These are phyloP conservation scores for Ceratocystis destructans DNA, from an alignment of 2,329 filamentous ascomycete species.

Conservation along the genomic window DNA sequence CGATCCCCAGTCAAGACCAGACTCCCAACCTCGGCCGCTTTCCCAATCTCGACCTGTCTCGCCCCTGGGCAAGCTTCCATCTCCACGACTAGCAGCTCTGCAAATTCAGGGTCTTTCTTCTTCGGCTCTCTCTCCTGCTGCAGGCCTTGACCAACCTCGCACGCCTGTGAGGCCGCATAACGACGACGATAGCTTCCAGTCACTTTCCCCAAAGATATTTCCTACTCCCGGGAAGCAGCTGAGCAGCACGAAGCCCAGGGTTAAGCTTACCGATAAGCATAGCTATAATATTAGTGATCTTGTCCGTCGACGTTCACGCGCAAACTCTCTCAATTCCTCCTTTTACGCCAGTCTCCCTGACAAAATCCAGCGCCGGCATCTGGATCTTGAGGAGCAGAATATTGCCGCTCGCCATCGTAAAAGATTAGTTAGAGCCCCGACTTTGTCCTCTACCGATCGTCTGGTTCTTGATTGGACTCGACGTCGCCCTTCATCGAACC, in stretches of 20 bases:
- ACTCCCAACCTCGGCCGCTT: neutral
- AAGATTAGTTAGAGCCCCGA: neutral
- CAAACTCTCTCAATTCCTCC: conserved; percentile 43
- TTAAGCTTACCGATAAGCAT: neutral
- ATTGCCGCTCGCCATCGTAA: conserved; percentile 16
- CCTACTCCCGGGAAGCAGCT: conserved; percentile 13
- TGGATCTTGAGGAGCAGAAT: conserved; percentile 57
- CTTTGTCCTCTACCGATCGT: conserved; percentile 13
- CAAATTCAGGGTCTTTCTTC: conserved; percentile 17
- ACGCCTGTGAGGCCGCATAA: neutral
- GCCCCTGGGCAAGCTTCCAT: conserved; percentile 15
- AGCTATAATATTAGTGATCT: conserved; percentile 25
- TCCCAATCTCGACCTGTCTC: conserved; percentile 10
- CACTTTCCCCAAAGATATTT: conserved; percentile 19
- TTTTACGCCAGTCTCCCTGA: conserved; percentile 60
- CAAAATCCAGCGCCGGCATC: conserved; percentile 56
- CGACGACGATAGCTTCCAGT: conserved; percentile 5
- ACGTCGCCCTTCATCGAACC: conserved; percentile 17
- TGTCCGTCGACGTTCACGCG: conserved; percentile 25
- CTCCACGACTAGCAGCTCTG: conserved; percentile 16
- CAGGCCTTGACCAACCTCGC: neutral
- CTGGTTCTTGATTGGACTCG: conserved; percentile 17
- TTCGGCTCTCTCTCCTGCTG: neutral
- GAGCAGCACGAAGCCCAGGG: neutral
- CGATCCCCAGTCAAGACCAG: conserved; percentile 1